Conservation (phyloP, 495 filamentous ascomycete species). For the Aspergillus sclerotiicarbonarius region DNA sequence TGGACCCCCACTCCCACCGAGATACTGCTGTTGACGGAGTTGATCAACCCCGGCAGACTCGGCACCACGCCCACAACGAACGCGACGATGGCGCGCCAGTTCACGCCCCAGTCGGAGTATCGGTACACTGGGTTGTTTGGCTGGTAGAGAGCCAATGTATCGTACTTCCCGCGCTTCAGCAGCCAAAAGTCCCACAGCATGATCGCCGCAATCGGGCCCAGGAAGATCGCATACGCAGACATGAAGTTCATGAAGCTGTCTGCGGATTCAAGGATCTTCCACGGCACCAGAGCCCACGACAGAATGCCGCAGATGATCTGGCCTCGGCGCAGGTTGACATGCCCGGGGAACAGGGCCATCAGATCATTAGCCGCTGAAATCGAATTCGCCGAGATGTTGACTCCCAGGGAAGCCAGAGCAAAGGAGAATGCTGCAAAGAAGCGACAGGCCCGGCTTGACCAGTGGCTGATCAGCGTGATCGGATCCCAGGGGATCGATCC, state of each 20-base stretch:
- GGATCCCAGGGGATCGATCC: conserved; percentile 47
- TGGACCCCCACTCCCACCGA: conserved; percentile 46
- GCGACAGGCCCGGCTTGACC: conserved; percentile 49
- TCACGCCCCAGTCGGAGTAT: conserved; percentile 57
- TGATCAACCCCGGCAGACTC: conserved; percentile 57
- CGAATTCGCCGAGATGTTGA: conserved; percentile 65
- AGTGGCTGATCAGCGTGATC: conserved; percentile 41
- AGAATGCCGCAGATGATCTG: conserved; percentile 58
- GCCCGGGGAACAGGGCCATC: conserved; percentile 55
- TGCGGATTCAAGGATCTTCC: conserved; percentile 61
- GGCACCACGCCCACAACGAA: conserved; percentile 64
- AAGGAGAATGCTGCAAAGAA: conserved; percentile 51
- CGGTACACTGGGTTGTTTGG: conserved; percentile 40
- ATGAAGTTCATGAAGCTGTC: conserved; percentile 60
- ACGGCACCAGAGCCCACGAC: conserved; percentile 61
- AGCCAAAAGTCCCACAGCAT: conserved; percentile 69
- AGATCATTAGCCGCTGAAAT: conserved; percentile 66
- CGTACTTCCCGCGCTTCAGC: conserved; percentile 58
- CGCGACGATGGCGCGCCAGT: conserved; percentile 64
- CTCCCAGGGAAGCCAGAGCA: conserved; percentile 45
- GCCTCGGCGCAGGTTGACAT: conserved; percentile 62
- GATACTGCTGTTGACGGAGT: conserved; percentile 45
- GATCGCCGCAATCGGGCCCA: conserved; percentile 66
- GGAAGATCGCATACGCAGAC: conserved; percentile 64
- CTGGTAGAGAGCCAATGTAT: conserved; percentile 53